Base-by-base conservation (phyloP, 1,284 basidiomycete genomes). In the Ustilago crameri region DNA sequence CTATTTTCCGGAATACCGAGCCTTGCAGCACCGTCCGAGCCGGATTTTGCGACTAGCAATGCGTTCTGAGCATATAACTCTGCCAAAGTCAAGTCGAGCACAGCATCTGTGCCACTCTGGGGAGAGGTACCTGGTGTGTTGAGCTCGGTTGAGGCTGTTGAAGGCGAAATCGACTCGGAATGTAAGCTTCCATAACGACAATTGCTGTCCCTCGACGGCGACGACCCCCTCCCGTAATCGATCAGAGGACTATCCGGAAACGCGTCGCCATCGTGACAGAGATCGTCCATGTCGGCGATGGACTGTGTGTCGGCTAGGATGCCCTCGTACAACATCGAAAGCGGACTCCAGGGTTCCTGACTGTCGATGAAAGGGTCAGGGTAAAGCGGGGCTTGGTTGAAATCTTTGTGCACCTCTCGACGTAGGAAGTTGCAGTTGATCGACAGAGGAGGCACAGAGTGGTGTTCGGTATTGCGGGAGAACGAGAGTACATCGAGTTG, bases 251-350 rank as follows among this genome's bases (percentile, higher is more conserved):
- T 57, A 24, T 57, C 49, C 7, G 48, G 47, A 9, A 50, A 44
- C 1, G 23, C 2, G 7, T 30, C 27, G n/a, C 43, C 32, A 10
- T 42, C 45, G 2, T 20, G 8, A 9, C 30, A 12, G 7, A 10
- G 15, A 42, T 8, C 35, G 5, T 37, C 9, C 35, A 42, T 18
- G 20, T 3, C 23, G 15, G 10, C 9, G 26, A 17, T 32, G 8
- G 41, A 34, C 32, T 17, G 30, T 9, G 34, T 47, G 32, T 67
- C 58, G 20, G 64, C 64, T 3, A 67, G 9, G 17, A 67, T 53
- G 12, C 52, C 64, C 18, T 67, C 64, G n/a, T 49, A 67, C 15
- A 67, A 46, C 64, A 67, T 67, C 17, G 57, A 50, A 0, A 67
- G 45, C 4, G 64, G 64, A 20, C 52, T 51, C 41, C 35, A 50